Base-by-base conservation (phyloP, 108 stramenopile genomes). In the Fistulifera solaris region DNA sequence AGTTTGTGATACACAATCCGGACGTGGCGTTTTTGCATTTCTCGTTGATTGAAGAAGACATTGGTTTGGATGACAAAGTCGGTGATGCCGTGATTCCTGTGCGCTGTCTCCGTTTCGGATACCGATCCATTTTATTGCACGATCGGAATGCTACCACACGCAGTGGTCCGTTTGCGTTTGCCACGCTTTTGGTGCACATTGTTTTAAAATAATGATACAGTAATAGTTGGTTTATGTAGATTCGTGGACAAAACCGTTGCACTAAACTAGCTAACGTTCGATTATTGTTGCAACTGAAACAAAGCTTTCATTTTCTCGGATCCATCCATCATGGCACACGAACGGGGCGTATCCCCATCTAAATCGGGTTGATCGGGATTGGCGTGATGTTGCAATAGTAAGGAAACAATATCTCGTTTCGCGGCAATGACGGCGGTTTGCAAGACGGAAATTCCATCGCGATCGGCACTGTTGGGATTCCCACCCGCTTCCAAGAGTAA, bases 331-430 rank as follows among this genome's bases (percentile, higher is more conserved):
- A 60, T 18, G 5, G 81, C 85, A 45, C 77, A 82, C 14, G 52
- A 54, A 22, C 81, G 66, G 0, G 91, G 75, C 13, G 82, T 78
- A 38, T 88, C 87, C 10, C 91, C 91, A 72, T 93, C 91, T 7
- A 49, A 24, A 72, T 93, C 91, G 26, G 54, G 22, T 18, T 80
- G 69, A 65, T 93, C 81, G 8, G 91, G 87, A 72, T 87, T 54
- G 1, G 87, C 87, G 13, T 87, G 85, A 17, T 63, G 65, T 26
- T 73, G 61, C 24, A 88, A 54, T 39, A 93, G 62, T 8, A 84
- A 14, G 50, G 58, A 50, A 16, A 81, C 61, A 31, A 52, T 56
- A n/a, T 79, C 78, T 1, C 79, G 53, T 66, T 78, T 28, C n/a
- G 83, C 85, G 15, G 73, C 75, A 65, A 83, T 86, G 10, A 85